A percentile compares a stretch with the other conserved stretches of the same genome.
phyloP scores from a whole-genome alignment of 331 rosid species.

The Cucumis variabilis region DNA sequence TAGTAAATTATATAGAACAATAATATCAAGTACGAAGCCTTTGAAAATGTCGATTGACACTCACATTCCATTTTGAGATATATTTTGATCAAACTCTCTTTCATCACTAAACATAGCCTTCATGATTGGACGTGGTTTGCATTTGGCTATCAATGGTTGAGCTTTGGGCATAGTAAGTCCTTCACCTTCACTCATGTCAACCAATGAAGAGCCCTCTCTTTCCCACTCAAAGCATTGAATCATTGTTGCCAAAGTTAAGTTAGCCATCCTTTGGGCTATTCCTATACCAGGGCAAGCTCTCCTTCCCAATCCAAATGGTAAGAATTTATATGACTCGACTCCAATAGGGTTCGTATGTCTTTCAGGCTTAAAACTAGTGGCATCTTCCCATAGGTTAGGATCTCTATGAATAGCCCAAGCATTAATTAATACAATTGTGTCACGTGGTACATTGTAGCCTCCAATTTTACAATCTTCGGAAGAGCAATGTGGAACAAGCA shows the following conservation, averaged over 20 bases:
- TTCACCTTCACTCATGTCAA: slow-evolving; percentile 34
- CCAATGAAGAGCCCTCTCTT: neutral
- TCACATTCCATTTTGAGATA: neutral
- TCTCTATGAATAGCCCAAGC: slow-evolving; percentile 43
- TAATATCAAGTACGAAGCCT: neutral
- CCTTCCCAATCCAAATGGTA: slow-evolving; percentile 38
- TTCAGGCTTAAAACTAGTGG: slow-evolving; percentile 37
- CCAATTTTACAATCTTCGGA: slow-evolving; percentile 12
- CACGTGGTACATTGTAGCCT: slow-evolving; percentile 30
- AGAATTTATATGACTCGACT: slow-evolving; percentile 13
- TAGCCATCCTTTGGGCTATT: slow-evolving; percentile 17
- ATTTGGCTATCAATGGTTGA: slow-evolving; percentile 23
- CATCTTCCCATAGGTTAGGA: slow-evolving; percentile 35
- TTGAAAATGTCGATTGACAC: neutral
- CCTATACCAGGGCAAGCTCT: slow-evolving; percentile 30
- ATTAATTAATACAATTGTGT: slow-evolving; percentile 30
- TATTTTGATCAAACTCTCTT: neutral
- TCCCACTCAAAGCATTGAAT: slow-evolving; percentile 41
- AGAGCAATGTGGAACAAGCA: slow-evolving; percentile 36
- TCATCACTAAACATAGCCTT: neutral
- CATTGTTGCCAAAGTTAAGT: slow-evolving; percentile 29
- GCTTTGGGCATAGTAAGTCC: slow-evolving; percentile 30
- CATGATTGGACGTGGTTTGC: slow-evolving; percentile 23
- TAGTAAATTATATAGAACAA: neutral
- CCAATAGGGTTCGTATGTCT: slow-evolving; percentile 14